Evolutionary conservation across 1,284 basidiomycete genomes (phyloP).

Genomic region (Hemileia vastatrix): DNA sequence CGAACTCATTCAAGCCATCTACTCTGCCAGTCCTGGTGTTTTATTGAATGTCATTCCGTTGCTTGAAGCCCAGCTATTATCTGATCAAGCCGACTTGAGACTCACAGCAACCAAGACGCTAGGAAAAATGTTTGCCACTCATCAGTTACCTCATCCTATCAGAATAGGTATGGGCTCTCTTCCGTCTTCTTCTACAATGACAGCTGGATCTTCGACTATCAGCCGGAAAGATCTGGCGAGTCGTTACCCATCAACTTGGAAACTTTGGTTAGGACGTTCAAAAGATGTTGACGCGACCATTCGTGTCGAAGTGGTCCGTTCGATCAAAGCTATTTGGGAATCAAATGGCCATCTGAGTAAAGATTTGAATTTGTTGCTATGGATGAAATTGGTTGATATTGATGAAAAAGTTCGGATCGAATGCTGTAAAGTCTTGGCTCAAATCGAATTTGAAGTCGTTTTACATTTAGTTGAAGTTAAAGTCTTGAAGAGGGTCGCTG

Average conservation of each 20-base stretch:
- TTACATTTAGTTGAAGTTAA: slow-evolving; percentile 65
- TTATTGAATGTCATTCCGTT: slow-evolving; percentile 84
- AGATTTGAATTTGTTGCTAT: slow-evolving; percentile 61
- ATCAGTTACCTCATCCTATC: no score
- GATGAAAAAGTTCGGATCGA: slow-evolving; percentile 85
- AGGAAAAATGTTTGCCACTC: slow-evolving; percentile 70
- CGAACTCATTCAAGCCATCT: slow-evolving; percentile 72
- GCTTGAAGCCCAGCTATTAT: slow-evolving; percentile 77
- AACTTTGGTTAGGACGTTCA: slow-evolving; percentile 66
- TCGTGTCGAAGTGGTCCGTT: slow-evolving; percentile 69
- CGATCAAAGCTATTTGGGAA: slow-evolving; percentile 55
- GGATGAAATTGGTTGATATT: slow-evolving; percentile 65
- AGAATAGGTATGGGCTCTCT: no score
- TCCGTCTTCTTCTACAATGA: slow-evolving; percentile 38
- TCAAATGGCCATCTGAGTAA: slow-evolving; percentile 61
- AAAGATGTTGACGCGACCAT: slow-evolving; percentile 67
- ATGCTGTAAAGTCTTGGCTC: slow-evolving; percentile 67
- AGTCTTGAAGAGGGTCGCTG: slow-evolving; percentile 59
- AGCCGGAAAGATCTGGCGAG: slow-evolving; percentile 57
- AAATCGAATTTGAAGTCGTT: slow-evolving; percentile 81
- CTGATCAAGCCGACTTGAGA: slow-evolving; percentile 64
- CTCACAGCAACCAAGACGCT: slow-evolving; percentile 70
- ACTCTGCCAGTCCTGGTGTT: slow-evolving; percentile 67
- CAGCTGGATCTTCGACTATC: slow-evolving; percentile 33
- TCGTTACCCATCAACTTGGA: slow-evolving; percentile 78